These are phyloP conservation scores for Cubamyces lactineus DNA, from an alignment of 768 basidiomycete genomes.

Conservation along the genomic window DNA sequence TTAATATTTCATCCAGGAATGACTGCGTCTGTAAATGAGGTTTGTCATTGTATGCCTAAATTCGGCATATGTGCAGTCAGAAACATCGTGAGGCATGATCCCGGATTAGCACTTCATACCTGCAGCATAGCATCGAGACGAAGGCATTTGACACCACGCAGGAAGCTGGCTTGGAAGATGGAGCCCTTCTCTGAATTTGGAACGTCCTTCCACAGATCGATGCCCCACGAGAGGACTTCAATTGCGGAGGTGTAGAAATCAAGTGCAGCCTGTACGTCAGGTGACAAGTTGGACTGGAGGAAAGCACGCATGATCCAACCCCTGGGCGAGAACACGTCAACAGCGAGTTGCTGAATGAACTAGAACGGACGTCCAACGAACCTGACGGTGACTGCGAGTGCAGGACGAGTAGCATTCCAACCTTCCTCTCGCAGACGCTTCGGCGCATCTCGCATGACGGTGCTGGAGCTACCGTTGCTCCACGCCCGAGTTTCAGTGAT, in stretches of 20 bases:
- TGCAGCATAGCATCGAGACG: conserved; percentile 39
- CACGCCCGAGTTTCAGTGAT: conserved; percentile 25
- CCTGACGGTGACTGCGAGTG: conserved; percentile 45
- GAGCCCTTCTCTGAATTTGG: conserved; percentile 41
- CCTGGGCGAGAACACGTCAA: conserved; percentile 26
- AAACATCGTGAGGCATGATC: background rate
- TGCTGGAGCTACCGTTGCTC: conserved; percentile 20
- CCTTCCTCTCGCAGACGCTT: conserved; percentile 28
- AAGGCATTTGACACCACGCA: conserved; percentile 45
- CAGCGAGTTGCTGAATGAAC: background rate
- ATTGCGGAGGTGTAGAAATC: conserved; percentile 42
- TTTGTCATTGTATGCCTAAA: conserved; percentile 2
- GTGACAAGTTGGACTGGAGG: conserved; percentile 29
- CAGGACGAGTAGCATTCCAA: conserved; percentile 37
- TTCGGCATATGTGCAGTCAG: background rate
- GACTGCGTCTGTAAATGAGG: background rate
- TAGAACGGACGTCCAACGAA: conserved; percentile 20
- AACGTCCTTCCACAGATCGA: conserved; percentile 42
- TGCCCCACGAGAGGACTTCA: conserved; percentile 49
- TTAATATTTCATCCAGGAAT: background rate
- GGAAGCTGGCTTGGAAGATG: conserved; percentile 47
- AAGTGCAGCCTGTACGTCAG: conserved; percentile 28
- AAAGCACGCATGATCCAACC: conserved; percentile 46
- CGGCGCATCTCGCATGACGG: conserved; percentile 30
- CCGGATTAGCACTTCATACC: conserved; percentile 28